Evolutionary conservation across 345 rosid species (phyloP).

Genomic region (Melastoma malabathricum): DNA sequence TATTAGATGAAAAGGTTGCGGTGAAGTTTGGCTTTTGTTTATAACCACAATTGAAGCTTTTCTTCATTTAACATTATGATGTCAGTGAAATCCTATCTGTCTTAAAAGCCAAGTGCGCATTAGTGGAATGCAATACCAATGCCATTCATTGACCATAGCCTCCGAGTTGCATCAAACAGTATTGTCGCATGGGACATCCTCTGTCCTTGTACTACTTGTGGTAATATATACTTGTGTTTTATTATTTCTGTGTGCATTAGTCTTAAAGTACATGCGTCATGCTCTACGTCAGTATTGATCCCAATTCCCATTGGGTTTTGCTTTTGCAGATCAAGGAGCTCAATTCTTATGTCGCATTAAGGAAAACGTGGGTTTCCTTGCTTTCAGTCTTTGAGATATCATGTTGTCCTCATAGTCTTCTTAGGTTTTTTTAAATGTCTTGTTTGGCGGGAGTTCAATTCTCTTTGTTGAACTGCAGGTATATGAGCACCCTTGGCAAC

Average conservation of each 20-base stretch:
- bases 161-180: no score
- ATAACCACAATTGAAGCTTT: background rate
- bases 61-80: background rate
- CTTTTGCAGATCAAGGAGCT: conserved; percentile 80
- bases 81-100: no score
- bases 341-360: conserved; percentile 78
- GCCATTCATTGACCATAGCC: no score
- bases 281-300: background rate
- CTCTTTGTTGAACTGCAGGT: conserved; percentile 33
- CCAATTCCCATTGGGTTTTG: conserved; percentile 1
- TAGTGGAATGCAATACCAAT: no score
- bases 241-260: background rate
- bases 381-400: conserved; percentile 2
- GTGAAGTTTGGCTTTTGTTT: no score
- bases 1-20: no score
- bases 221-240: no score
- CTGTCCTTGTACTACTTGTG: no score
- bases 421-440: background rate
- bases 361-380: conserved; percentile 65
- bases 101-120: no score
- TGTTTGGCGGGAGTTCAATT: background rate
- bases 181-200: no score
- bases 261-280: background rate
- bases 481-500: conserved; percentile 75
- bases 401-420: background rate